Conservation (phyloP, 805 yeast species). For the Yamadazyma akitaensis region DNA sequence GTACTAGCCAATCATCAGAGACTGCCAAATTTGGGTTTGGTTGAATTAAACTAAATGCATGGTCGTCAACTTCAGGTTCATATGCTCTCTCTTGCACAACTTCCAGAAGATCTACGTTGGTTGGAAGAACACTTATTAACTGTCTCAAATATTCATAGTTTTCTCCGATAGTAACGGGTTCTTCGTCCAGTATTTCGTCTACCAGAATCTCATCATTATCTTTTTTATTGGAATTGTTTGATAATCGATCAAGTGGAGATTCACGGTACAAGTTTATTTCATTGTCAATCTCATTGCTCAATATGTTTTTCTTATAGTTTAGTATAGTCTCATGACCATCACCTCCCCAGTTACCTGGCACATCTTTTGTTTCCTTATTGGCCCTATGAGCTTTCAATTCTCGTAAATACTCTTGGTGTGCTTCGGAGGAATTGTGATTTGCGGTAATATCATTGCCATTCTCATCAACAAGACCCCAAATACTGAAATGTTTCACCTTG, state of each 20-base stretch:
- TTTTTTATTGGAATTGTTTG: background rate
- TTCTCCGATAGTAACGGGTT: slow-evolving; percentile 9
- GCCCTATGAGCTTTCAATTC: slow-evolving; percentile 36
- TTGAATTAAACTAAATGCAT: slow-evolving; percentile 33
- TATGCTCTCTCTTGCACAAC: slow-evolving; percentile 61
- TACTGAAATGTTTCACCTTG: slow-evolving; percentile 85
- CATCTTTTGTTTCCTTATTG: slow-evolving; percentile 23
- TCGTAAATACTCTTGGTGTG: slow-evolving; percentile 22
- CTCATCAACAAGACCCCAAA: slow-evolving; percentile 77
- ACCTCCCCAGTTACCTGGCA: slow-evolving; percentile 39
- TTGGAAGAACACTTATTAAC: slow-evolving; percentile 30
- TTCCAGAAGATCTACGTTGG: slow-evolving; percentile 28
- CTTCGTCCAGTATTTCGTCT: slow-evolving; percentile 4
- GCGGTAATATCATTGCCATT: slow-evolving; percentile 28
- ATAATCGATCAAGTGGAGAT: background rate
- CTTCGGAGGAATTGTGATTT: slow-evolving; percentile 18
- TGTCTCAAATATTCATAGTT: slow-evolving; percentile 35
- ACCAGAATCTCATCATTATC: background rate
- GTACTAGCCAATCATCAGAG: slow-evolving; percentile 63
- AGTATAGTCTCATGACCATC: slow-evolving; percentile 18
- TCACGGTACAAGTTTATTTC: slow-evolving; percentile 5
- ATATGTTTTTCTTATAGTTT: slow-evolving; percentile 26
- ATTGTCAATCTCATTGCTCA: slow-evolving; percentile 27
- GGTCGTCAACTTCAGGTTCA: slow-evolving; percentile 55
- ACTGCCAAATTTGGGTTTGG: slow-evolving; percentile 45